Percentiles rank a stretch among this genome's conserved stretches.
Conservation (phyloP, 2,329 filamentous ascomycete genomes). For the Penicillium sclerotigenum region DNA sequence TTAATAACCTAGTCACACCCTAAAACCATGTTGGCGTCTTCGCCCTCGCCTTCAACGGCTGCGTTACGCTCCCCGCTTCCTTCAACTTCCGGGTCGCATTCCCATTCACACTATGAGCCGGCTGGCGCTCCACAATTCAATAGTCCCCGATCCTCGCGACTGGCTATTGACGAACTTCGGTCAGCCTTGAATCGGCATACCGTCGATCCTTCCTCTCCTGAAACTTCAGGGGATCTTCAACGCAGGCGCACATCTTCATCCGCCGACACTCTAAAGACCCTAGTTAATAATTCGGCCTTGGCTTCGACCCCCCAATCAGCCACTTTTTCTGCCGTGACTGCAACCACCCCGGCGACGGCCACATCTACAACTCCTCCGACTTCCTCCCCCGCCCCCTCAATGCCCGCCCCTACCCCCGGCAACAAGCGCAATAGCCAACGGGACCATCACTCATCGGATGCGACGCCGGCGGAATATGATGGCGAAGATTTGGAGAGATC, state of each 20-base stretch:
- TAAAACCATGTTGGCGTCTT: constrained; percentile 40
- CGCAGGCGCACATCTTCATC: constrained; percentile 35
- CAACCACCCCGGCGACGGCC: constrained; percentile 11
- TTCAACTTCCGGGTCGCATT: constrained; percentile 20
- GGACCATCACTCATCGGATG: constrained; percentile 24
- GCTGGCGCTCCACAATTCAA: constrained; percentile 29
- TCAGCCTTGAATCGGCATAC: constrained; percentile 40
- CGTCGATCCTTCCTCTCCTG: constrained; percentile 34
- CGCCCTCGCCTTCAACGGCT: constrained; percentile 40
- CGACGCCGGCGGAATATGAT: constrained; percentile 19
- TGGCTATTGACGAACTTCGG: constrained; percentile 42
- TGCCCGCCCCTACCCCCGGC: constrained; percentile 30
- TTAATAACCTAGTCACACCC: background rate
- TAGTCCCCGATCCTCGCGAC: constrained; percentile 34
- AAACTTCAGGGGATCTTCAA: constrained; percentile 34
- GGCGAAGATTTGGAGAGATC: constrained; percentile 31
- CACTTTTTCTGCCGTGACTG: constrained; percentile 15
- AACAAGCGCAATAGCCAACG: constrained; percentile 37
- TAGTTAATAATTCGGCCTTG: constrained; percentile 11
- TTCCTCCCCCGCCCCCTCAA: constrained; percentile 24
- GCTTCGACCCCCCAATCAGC: constrained; percentile 19
- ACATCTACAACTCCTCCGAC: constrained; percentile 16
- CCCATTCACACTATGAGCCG: constrained; percentile 35
- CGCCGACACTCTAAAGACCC: constrained; percentile 5
- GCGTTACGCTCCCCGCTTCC: constrained; percentile 33